These are phyloP conservation scores for Neofusicoccum cordaticola DNA, from an alignment of 2,329 filamentous ascomycete species.

Conservation along the genomic window DNA sequence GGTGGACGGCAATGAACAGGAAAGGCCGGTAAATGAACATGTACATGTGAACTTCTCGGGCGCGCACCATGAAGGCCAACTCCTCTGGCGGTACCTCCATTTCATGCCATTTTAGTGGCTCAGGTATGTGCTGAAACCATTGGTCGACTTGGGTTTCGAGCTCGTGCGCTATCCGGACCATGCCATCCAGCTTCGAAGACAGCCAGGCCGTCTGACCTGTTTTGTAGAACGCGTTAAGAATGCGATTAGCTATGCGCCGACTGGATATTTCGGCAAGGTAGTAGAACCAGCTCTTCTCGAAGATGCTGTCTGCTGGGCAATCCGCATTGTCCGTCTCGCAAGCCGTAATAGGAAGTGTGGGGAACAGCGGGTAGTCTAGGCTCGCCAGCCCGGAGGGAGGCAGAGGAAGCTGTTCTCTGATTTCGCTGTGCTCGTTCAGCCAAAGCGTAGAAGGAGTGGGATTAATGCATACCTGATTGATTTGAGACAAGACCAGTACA, in stretches of 20 bases:
- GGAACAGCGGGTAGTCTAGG: slow-evolving; percentile 32
- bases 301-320: background rate
- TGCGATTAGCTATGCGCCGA: slow-evolving; percentile 24
- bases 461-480: slow-evolving; percentile 27
- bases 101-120: background rate
- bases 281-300: slow-evolving; percentile 28
- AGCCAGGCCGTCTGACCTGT: slow-evolving; percentile 24
- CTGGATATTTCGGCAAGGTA: slow-evolving; percentile 32
- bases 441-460: background rate
- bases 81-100: slow-evolving; percentile 24
- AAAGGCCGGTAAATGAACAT: slow-evolving; percentile 33
- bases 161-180: slow-evolving; percentile 19
- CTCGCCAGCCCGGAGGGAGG: slow-evolving; percentile 23
- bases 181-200: background rate
- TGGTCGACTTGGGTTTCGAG: slow-evolving; percentile 19
- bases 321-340: slow-evolving; percentile 23
- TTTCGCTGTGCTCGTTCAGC: slow-evolving; percentile 17
- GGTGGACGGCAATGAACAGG: slow-evolving; percentile 30
- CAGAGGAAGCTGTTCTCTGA: slow-evolving; percentile 20
- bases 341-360: slow-evolving; percentile 24
- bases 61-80: slow-evolving; percentile 22
- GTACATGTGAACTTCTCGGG: slow-evolving; percentile 18
- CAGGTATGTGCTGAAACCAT: slow-evolving; percentile 8
- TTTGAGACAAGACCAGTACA: slow-evolving; percentile 38
- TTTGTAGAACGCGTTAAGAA: slow-evolving; percentile 19